Evolutionary conservation across 2,329 filamentous ascomycete genomes (phyloP).

Genomic region (Ophiobolus disseminans): DNA sequence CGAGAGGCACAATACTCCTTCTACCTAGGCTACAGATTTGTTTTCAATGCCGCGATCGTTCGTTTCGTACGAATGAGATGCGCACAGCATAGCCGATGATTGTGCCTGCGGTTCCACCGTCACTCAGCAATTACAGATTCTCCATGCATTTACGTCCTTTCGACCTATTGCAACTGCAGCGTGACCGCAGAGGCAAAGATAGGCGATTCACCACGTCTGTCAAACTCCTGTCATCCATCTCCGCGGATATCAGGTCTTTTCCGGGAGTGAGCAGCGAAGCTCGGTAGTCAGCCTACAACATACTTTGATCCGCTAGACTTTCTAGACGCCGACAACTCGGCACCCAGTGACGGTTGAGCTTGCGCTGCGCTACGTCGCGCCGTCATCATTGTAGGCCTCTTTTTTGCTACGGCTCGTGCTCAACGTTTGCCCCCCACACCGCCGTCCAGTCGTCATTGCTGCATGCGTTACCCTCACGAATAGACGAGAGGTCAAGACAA

Average conservation of each 20-base stretch:
- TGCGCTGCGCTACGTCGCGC: background rate
- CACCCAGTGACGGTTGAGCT: background rate
- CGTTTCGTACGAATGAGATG: background rate
- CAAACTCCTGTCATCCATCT: conserved; percentile 18
- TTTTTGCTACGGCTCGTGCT: too few species aligned
- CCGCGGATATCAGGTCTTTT: conserved; percentile 2
- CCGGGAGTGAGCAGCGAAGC: too few species aligned
- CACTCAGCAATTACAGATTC: background rate
- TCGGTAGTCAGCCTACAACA: too few species aligned
- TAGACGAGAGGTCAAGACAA: too few species aligned
- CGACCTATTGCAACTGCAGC: background rate
- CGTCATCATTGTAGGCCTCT: too few species aligned
- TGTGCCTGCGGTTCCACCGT: conserved; percentile 10
- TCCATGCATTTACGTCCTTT: background rate
- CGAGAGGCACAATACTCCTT: too few species aligned
- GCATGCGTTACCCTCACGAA: too few species aligned
- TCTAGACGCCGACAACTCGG: background rate
- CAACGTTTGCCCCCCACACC: background rate
- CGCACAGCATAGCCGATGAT: conserved; percentile 19
- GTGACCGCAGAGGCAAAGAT: background rate
- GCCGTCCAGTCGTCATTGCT: too few species aligned
- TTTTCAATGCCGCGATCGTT: too few species aligned
- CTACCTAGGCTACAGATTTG: too few species aligned
- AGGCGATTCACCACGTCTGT: conserved; percentile 17
- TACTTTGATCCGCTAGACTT: too few species aligned